Base-by-base conservation (phyloP, 202 grass and related monocot species). In the Tripidium arundinaceum region DNA sequence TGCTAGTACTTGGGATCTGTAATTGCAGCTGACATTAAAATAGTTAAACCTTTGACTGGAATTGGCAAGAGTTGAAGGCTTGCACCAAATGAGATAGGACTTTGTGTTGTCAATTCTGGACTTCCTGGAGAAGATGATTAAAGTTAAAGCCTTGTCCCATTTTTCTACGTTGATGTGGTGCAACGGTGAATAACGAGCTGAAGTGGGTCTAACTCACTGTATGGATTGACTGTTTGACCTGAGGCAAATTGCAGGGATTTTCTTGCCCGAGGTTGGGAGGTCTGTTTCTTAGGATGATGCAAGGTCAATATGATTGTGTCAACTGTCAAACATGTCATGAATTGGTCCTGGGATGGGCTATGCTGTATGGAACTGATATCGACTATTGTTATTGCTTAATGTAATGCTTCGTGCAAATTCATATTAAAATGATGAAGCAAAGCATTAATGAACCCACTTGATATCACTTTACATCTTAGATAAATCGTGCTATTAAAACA, bases 41-140 rank as follows among this genome's bases (percentile, higher is more conserved):
- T 19, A 81, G 83, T 73, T 73, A 6, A 60, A 19, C 18, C 50
- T 68, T 82, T 74, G 83, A 89, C 49, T 68, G 47, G 47, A 77
- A 89, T 47, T 62, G 49, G 60, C 52, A 52, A 12, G 50, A 76
- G 14, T 54, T 78, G 66, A 78, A 68, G 33, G 0, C 62, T 65
- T 89, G 19, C 50, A 55, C 19, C 50, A 21, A 1, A 22, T 7
- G 7, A 55, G 33, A 70, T 61, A 13, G 31, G 37, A 80, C 11
- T 38, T 31, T 68, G 6, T 74, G 14, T 68, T 54, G 47, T 85
- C 60, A 78, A 68, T 67, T 66, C 78, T 81, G 36, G 24, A 73
- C 59, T 26, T 19, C 27, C 2, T 43, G 42, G 11, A 42, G 52
- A 76, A 74, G 16, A 68, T 21, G 28, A 70, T 28, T 62, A 39